Conservation (phyloP, 441 rosid genomes). For the Mallotus japonicus region DNA sequence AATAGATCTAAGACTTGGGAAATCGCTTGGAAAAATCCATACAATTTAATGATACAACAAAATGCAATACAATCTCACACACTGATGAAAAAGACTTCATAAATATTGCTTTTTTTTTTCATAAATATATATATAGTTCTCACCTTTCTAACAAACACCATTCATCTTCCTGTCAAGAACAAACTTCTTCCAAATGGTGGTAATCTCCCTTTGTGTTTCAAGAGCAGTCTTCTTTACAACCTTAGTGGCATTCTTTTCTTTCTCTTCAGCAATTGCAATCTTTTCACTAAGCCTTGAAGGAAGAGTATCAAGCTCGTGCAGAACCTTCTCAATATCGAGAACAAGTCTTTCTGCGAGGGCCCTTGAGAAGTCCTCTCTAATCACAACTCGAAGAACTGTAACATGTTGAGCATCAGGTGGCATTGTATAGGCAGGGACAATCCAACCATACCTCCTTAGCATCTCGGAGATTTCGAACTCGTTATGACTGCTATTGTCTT, state of each 20-base stretch:
- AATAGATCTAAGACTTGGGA: no score
- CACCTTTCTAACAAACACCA: conserved; percentile 19
- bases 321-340: conserved; percentile 57
- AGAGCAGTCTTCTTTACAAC: conserved; percentile 43
- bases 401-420: conserved; percentile 85
- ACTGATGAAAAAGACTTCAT: no score
- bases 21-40: no score
- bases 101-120: no score
- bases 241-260: conserved; percentile 19
- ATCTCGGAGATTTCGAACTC: conserved; percentile 73
- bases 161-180: conserved; percentile 45
- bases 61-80: no score
- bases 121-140: no score
- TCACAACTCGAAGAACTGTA: conserved; percentile 77
- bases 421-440: conserved; percentile 89
- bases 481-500: conserved; percentile 55
- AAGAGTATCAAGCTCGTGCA: conserved; percentile 60
- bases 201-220: conserved; percentile 61
- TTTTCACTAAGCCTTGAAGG: conserved; percentile 49
- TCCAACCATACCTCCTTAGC: conserved; percentile 87
- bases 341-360: conserved; percentile 80
- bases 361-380: conserved; percentile 84
- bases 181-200: conserved; percentile 68
- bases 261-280: conserved; percentile 14
- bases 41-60: no score